Evolutionary conservation across 768 basidiomycete genomes (phyloP).

Genomic region (Boletus speciosus): DNA sequence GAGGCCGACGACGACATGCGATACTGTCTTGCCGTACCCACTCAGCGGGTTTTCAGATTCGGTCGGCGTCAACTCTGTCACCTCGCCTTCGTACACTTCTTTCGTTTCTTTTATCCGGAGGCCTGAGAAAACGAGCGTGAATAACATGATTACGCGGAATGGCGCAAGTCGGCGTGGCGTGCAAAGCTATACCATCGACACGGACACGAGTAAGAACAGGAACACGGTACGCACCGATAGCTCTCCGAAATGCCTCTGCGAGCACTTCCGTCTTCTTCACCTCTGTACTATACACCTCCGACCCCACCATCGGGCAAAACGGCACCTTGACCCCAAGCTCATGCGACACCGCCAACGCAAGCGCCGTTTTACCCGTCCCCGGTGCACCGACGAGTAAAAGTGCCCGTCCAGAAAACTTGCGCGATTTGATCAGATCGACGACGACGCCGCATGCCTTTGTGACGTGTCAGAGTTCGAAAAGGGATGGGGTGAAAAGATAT

Average conservation of each 20-base stretch:
- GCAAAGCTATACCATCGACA: neutral
- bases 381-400: conserved; percentile 92
- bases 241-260: conserved; percentile 89
- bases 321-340: conserved; percentile 94
- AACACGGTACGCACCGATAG: conserved; percentile 74
- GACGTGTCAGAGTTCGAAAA: neutral
- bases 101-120: conserved; percentile 99
- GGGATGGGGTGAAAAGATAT: no score
- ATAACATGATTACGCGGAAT: neutral
- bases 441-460: conserved; percentile 85
- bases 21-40: conserved; percentile 97
- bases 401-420: conserved; percentile 92
- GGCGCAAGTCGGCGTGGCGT: neutral
- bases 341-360: conserved; percentile 92
- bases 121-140: conserved; percentile 36
- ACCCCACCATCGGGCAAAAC: conserved; percentile 98
- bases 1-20: conserved; percentile 94
- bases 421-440: conserved; percentile 84
- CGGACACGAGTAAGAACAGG: neutral
- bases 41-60: conserved; percentile 97
- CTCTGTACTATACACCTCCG: conserved; percentile 94
- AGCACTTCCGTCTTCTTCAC: conserved; percentile 99
- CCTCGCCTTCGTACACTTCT: conserved; percentile 97
- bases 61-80: conserved; percentile 93
- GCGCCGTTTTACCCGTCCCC: conserved; percentile 96